A percentile compares a stretch with the other conserved stretches of the same genome.
Conservation (phyloP, 2,329 filamentous ascomycete species). For the Arthroderma uncinatum region DNA sequence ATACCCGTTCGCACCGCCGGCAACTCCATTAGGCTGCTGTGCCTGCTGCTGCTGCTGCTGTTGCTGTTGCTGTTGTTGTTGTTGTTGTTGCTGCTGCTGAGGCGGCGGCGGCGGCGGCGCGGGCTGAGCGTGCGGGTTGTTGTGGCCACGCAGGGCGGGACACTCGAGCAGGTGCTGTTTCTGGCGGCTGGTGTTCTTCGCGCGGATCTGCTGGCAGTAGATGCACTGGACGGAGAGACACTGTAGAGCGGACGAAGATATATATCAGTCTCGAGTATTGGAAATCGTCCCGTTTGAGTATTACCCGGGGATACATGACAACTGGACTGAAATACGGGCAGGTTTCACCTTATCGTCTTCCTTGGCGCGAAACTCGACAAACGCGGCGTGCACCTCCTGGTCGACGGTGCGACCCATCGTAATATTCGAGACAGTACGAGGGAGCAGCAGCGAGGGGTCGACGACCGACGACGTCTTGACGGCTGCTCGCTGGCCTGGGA, state of each 20-base stretch:
- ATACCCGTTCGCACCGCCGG: conserved; percentile 31
- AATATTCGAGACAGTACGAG: conserved; percentile 13
- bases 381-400: conserved; percentile 43
- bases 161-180: conserved; percentile 43
- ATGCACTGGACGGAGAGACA: conserved; percentile 44
- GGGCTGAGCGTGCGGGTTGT: conserved; percentile 33
- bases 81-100: no score
- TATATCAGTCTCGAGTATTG: not conserved
- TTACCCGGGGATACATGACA: conserved; percentile 24
- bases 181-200: conserved; percentile 43
- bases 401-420: conserved; percentile 43
- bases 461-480: conserved; percentile 16
- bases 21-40: conserved; percentile 26
- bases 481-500: conserved; percentile 3
- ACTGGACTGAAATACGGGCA: conserved; percentile 23
- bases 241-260: conserved; percentile 18
- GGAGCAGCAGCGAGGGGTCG: conserved; percentile 18
- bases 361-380: conserved; percentile 45
- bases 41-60: not conserved
- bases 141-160: conserved; percentile 38
- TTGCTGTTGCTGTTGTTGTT: not conserved
- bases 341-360: conserved; percentile 38
- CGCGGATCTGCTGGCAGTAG: conserved; percentile 43
- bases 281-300: conserved; percentile 11
- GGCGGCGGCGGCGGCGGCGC: conserved; percentile 18